phyloP scores from a whole-genome alignment of 768 basidiomycete genomes.

The Auriscalpium orientale region DNA sequence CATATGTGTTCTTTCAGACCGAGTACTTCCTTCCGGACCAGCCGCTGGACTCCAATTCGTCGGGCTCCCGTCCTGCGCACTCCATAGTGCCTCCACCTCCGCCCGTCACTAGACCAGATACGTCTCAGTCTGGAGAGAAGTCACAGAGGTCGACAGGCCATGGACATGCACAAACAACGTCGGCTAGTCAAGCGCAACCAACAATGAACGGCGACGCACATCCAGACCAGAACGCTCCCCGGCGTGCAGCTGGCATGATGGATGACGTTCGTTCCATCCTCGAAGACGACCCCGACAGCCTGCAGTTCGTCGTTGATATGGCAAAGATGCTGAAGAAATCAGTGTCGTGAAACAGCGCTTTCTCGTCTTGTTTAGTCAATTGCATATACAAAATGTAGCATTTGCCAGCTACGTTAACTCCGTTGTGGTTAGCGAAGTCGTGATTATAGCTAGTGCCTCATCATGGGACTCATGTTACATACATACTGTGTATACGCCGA shows the following conservation, averaged over 20 bases:
- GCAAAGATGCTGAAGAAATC: background rate
- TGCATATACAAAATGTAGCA: too few species aligned
- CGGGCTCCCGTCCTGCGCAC: background rate
- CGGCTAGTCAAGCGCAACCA: background rate
- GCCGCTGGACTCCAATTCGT: background rate
- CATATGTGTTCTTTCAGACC: background rate
- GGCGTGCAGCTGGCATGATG: background rate
- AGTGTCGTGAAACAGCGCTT: too few species aligned
- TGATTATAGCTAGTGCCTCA: too few species aligned
- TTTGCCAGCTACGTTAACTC: too few species aligned
- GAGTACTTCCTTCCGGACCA: background rate
- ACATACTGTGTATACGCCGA: too few species aligned
- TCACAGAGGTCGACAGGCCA: background rate
- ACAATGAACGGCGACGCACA: background rate
- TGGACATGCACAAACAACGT: background rate
- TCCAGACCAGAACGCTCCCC: background rate
- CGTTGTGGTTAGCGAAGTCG: too few species aligned
- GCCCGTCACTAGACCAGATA: background rate
- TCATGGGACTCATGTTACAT: too few species aligned
- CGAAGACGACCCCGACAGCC: background rate
- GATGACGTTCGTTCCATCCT: background rate
- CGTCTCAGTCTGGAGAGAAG: background rate
- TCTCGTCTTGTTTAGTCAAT: too few species aligned
- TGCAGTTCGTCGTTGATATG: background rate
- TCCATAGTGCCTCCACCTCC: background rate